Percentiles rank a stretch among this genome's conserved stretches.
phyloP scores from a whole-genome alignment of 768 basidiomycete genomes.

The Nevesoporus exiguus region DNA sequence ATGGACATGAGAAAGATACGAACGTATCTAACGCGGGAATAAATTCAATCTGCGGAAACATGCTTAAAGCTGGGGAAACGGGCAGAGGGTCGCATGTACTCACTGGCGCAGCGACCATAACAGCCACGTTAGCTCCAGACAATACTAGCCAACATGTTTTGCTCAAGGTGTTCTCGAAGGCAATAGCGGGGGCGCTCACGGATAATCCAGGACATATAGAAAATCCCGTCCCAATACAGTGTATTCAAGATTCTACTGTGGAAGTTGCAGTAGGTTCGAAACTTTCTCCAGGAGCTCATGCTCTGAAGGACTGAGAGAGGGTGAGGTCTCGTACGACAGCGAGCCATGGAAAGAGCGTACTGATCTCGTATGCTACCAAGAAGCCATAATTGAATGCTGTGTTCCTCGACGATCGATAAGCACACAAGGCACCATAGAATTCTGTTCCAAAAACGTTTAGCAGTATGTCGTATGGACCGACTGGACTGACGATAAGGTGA shows the following conservation, averaged over 20 bases:
- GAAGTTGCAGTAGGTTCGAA: conserved; percentile 18
- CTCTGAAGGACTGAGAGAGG: conserved; percentile 20
- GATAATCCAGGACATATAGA: conserved; percentile 25
- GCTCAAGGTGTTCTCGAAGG: neutral
- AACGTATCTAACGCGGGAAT: conserved; percentile 21
- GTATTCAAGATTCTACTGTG: conserved; percentile 18
- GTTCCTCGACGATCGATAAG: conserved; percentile 15
- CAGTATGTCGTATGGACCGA: neutral
- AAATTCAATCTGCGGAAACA: conserved; percentile 9
- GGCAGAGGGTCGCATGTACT: neutral
- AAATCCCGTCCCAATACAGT: conserved; percentile 27
- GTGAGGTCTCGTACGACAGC: neutral
- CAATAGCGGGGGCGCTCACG: conserved; percentile 1
- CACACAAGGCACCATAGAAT: conserved; percentile 17
- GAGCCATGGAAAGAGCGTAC: conserved; percentile 4
- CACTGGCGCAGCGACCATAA: conserved; percentile 21
- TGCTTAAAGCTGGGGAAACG: neutral
- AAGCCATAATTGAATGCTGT: conserved; percentile 12
- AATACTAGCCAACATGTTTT: conserved; percentile 8
- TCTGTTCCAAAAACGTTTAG: conserved; percentile 6
- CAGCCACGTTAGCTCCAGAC: conserved; percentile 13
- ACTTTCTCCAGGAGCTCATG: conserved; percentile 24
- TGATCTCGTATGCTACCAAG: conserved; percentile 23
- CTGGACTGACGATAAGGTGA: conserved; percentile 20
- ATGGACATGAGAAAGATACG: conserved; percentile 2